Percentiles rank a stretch among this genome's conserved stretches.
Conservation (phyloP, 2,329 filamentous ascomycete species). For the Arthrobotrys sinensis region DNA sequence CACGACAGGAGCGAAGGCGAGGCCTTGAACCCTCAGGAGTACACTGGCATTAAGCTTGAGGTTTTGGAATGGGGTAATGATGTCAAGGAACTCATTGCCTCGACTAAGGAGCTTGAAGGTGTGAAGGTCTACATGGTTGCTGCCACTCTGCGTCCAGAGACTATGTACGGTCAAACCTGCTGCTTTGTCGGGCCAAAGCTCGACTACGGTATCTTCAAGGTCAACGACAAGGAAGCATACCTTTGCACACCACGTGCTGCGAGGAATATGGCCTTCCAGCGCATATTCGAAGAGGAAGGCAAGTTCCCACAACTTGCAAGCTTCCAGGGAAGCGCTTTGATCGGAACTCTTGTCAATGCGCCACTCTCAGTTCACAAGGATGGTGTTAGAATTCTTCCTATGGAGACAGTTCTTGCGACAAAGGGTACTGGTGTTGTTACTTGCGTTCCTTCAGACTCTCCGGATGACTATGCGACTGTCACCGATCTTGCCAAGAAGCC, state of each 20-base stretch:
- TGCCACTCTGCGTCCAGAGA: conserved; percentile 93
- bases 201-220: conserved; percentile 88
- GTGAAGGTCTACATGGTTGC: conserved; percentile 90
- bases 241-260: conserved; percentile 86
- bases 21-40: conserved; percentile 88
- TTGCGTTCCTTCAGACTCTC: conserved; percentile 93
- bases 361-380: conserved; percentile 88
- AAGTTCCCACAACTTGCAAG: conserved; percentile 81
- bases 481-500: conserved; percentile 93
- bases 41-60: conserved; percentile 91
- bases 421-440: conserved; percentile 98
- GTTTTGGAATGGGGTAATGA: conserved; percentile 89
- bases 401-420: conserved; percentile 91
- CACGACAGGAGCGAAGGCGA: conserved; percentile 87
- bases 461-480: conserved; percentile 93
- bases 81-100: conserved; percentile 79
- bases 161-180: conserved; percentile 98
- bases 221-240: conserved; percentile 83
- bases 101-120: conserved; percentile 80
- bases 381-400: conserved; percentile 89
- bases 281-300: conserved; percentile 83
- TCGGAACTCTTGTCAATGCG: conserved; percentile 91
- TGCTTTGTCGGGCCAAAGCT: conserved; percentile 95
- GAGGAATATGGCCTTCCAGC: conserved; percentile 97
- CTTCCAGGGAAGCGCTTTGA: conserved; percentile 81